These are phyloP conservation scores for Nicotiana paniculata DNA, from an alignment of 257 asterid species.

Conservation along the genomic window DNA sequence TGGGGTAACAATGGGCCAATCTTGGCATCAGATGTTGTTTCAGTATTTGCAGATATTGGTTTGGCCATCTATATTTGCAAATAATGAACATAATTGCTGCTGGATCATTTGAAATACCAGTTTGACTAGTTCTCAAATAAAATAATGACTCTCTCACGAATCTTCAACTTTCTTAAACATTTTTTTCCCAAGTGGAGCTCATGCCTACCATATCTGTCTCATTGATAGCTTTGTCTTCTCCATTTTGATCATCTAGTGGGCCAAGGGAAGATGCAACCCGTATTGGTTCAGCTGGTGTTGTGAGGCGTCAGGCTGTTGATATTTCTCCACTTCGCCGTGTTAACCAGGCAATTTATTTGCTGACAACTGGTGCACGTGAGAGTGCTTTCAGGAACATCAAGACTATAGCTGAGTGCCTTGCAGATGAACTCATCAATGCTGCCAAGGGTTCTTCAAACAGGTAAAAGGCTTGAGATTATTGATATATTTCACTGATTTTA, in stretches of 20 bases:
- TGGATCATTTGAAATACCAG: too few species aligned
- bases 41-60: too few species aligned
- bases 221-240: background rate
- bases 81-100: too few species aligned
- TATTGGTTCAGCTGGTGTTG: conserved; percentile 85
- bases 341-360: conserved; percentile 63
- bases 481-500: too few species aligned
- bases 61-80: too few species aligned
- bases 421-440: conserved; percentile 77
- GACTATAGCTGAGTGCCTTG: conserved; percentile 72
- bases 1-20: too few species aligned
- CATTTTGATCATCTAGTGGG: background rate
- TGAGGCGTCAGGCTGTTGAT: conserved; percentile 81
- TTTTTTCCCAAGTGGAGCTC: too few species aligned
- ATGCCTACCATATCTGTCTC: too few species aligned
- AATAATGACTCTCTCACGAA: too few species aligned
- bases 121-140: too few species aligned
- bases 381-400: conserved; percentile 70
- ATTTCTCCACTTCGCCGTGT: conserved; percentile 77
- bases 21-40: too few species aligned
- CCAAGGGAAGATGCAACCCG: conserved; percentile 86
- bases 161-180: too few species aligned
- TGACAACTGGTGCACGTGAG: conserved; percentile 73
- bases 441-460: conserved; percentile 82
- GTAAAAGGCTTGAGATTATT: conserved; percentile 10